A percentile compares a stretch with the other conserved stretches of the same genome.
Evolutionary conservation across 768 basidiomycete genomes (phyloP).

Genomic region (Rhodotorula kratochvilovae): DNA sequence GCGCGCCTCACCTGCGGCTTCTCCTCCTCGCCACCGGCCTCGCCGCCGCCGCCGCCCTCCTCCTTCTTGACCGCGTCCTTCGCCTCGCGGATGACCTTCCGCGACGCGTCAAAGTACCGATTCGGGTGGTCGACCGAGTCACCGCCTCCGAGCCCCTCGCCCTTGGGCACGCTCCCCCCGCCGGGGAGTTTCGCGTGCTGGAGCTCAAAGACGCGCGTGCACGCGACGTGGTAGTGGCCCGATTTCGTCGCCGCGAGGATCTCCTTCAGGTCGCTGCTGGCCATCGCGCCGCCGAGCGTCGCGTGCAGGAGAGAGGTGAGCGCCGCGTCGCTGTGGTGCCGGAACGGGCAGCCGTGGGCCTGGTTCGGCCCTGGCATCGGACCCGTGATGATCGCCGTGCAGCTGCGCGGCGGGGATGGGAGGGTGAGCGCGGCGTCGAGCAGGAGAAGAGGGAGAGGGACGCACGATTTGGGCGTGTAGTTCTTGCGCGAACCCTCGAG

Average conservation of each 20-base stretch:
- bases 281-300: conserved; percentile 64
- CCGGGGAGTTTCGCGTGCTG: conserved; percentile 59
- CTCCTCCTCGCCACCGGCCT: not conserved
- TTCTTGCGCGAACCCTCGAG: conserved; percentile 91
- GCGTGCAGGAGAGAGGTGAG: conserved; percentile 70
- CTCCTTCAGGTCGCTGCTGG: conserved; percentile 68
- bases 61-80: conserved; percentile 43
- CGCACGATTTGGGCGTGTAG: conserved; percentile 84
- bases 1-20: not conserved
- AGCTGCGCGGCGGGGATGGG: conserved; percentile 72
- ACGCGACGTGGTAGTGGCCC: conserved; percentile 87
- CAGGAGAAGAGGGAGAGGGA: not conserved
- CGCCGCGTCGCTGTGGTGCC: conserved; percentile 78
- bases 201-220: conserved; percentile 92
- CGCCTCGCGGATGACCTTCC: conserved; percentile 53
- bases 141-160: conserved; percentile 77
- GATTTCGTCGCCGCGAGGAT: conserved; percentile 72
- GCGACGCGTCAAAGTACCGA: conserved; percentile 53
- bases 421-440: not conserved
- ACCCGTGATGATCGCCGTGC: conserved; percentile 73
- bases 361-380: conserved; percentile 65
- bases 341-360: conserved; percentile 86
- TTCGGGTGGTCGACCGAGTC: conserved; percentile 94
- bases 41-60: conserved; percentile 41
- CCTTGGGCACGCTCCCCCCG: conserved; percentile 65